These are phyloP conservation scores for Ilyonectria robusta DNA, from an alignment of 2,329 filamentous ascomycete genomes.

Conservation along the genomic window DNA sequence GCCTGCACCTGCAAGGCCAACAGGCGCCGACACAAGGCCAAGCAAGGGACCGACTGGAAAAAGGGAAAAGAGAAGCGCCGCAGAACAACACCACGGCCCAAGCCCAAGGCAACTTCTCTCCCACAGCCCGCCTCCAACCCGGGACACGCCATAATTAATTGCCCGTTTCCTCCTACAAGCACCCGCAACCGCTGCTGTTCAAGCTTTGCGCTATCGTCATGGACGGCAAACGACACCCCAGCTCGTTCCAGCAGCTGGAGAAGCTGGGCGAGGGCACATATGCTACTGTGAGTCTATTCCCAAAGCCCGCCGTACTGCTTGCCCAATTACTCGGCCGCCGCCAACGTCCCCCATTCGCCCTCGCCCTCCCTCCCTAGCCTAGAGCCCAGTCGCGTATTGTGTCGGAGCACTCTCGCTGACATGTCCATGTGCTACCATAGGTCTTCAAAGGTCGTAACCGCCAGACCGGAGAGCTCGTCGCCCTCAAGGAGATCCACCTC, in stretches of 20 bases:
- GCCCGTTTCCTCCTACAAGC: slow-evolving; percentile 1
- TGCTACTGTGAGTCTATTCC: slow-evolving; percentile 80
- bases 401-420: slow-evolving; percentile 29
- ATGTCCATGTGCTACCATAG: slow-evolving; percentile 60
- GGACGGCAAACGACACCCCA: slow-evolving; percentile 94
- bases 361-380: slow-evolving; percentile 2
- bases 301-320: neutral
- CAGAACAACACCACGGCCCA: slow-evolving; percentile 11
- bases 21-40: neutral
- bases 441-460: slow-evolving; percentile 99
- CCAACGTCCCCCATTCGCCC: neutral
- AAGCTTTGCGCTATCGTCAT: slow-evolving; percentile 64
- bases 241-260: slow-evolving; percentile 99
- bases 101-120: slow-evolving; percentile 19
- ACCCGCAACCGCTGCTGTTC: slow-evolving; percentile 1
- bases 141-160: slow-evolving; percentile 11
- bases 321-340: neutral
- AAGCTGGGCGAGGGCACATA: slow-evolving; percentile 99
- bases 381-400: neutral
- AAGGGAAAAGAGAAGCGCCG: slow-evolving; percentile 7
- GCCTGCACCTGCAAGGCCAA: slow-evolving; percentile 8
- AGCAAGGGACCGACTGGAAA: neutral
- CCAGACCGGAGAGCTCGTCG: slow-evolving; percentile 96
- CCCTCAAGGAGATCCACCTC: slow-evolving; percentile 98
- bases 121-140: slow-evolving; percentile 1